Evolutionary conservation across 257 asterid species (phyloP), one percentile per base, ranked within the genome.

Genomic region (Cruciata laevipes): DNA sequence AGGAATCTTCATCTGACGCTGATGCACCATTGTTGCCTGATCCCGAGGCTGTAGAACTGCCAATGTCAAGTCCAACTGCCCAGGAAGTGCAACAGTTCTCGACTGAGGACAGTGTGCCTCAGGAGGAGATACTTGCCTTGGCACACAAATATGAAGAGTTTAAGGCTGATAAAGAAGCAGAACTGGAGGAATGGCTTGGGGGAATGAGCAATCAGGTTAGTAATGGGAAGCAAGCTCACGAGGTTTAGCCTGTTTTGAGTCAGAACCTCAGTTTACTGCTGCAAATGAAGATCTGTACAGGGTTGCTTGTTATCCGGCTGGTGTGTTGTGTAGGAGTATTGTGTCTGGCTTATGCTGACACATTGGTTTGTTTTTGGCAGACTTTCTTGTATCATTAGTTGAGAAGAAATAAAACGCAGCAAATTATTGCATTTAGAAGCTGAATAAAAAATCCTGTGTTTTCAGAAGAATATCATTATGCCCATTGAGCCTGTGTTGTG

Each of bases 131-230:
- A 18, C 69, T 83, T 17, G 77, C 94, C 8, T 73, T 81, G 72
- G 76, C 82, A 0, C 82, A 79, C 57, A 78, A 77, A 37, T 89
- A 74, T 18, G 87, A 89, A 11, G 95, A 90, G 76, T 87, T 94
- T 35, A 87, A 74, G 77, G 95, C 97, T 44, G 90, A 86, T 73
- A 84, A 70, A 84, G 95, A 90, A 73, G 91, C 87, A 7, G 83
- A 86, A 79, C 76, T 94, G 67, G 89, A 88, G 74, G 88, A 89
- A 70, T 94, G 99, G 99, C 72, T 94, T 68, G 90, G 78, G 73
- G 83, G 78, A 67, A 60, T 61, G 16, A 73, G 78, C 14, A 67
- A 73, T 58, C 65, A 65, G 68, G 70, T 44, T 32, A 58, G 35
- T 17, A 38, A n/a, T 21, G 51, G 42, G 12, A 42, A 57, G 57